Evolutionary conservation across 306 rosid genomes (phyloP).

Genomic region (Begonia loranthoides): DNA sequence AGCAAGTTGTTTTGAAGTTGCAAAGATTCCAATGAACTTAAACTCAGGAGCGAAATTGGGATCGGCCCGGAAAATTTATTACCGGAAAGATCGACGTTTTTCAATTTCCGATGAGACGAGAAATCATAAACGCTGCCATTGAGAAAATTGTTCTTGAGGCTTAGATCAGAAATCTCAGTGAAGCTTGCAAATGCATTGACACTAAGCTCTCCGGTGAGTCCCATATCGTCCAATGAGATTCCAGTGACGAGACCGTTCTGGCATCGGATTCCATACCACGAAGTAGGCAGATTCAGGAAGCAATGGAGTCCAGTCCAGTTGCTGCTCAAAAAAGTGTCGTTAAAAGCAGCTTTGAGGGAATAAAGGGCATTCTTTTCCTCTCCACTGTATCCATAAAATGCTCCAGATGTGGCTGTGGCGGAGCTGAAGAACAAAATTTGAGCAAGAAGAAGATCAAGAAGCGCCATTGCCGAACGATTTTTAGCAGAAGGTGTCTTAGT

Average conservation of each 20-base stretch:
- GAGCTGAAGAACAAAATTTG: background rate
- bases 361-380: slow-evolving; percentile 30
- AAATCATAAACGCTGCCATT: slow-evolving; percentile 19
- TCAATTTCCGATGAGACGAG: slow-evolving; percentile 20
- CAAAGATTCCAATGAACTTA: slow-evolving; percentile 20
- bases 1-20: slow-evolving; percentile 24
- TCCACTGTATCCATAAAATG: slow-evolving; percentile 3
- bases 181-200: slow-evolving; percentile 11
- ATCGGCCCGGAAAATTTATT: slow-evolving; percentile 22
- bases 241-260: slow-evolving; percentile 14
- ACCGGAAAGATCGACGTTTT: slow-evolving; percentile 22
- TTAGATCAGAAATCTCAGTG: slow-evolving; percentile 20
- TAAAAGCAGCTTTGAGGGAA: slow-evolving; percentile 21
- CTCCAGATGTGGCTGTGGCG: slow-evolving; percentile 17
- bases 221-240: slow-evolving; percentile 15
- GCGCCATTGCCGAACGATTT: slow-evolving; percentile 5
- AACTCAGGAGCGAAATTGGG: slow-evolving; percentile 14
- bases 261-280: slow-evolving; percentile 41
- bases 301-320: slow-evolving; percentile 35
- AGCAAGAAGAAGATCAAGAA: slow-evolving; percentile 3
- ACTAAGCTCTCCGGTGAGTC: slow-evolving; percentile 13
- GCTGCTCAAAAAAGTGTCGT: slow-evolving; percentile 16
- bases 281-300: slow-evolving; percentile 8
- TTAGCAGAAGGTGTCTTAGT: no score
- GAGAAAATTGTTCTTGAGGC: slow-evolving; percentile 33